Base-by-base conservation (phyloP, 1,284 basidiomycete genomes). In the Cryptococcus deneoformans region DNA sequence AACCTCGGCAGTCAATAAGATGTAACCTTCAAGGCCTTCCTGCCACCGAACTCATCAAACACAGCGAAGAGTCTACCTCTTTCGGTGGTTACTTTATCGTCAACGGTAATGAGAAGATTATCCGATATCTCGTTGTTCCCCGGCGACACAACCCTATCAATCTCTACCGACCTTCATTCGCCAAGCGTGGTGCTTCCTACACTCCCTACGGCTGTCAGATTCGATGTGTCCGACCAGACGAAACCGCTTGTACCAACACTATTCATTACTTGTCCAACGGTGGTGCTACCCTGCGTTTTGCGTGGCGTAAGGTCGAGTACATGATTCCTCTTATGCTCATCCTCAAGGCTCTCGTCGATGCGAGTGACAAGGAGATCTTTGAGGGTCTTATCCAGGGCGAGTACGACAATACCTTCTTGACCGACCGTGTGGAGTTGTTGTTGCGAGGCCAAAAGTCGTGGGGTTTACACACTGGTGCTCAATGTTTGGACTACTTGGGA, bases 11-110 rank as follows among this genome's bases (percentile, higher is more conserved):
- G 89, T 98, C 95, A n/a, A 87, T 87, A 34, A 83, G 95, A 54
- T 99, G 96, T 78, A 96, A 98, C 76, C 77, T 99, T 34, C 87
- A 88, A 46, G 84, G 84, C 45, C 84, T 97, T 79, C 85, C 91
- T 2, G 90, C 95, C 5, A 83, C 87, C 8, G 88, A 92, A 58
- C 87, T 99, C 52, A 92, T 99, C 48, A 81, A 82, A 58, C 87
- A 87, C 66, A 89, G 95, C 72, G 96, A 99, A 82, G 96, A 99
- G 73, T 87, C 96, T 3, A 93, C 95, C 79, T 96, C 99, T 76
- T 96, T 98, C 74, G 96, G 96, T 48, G 96, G 95, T 35, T 99
- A 99, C 81, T 99, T 99, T 74, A 85, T 99, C 69, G 88, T 99
- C 76, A 99, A 99, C 77, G 96, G 96, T 61, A 99, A 98, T 80